Percentiles rank a stretch among this genome's conserved stretches.
These are phyloP conservation scores for Ophiostoma fasciatum DNA, from an alignment of 2,329 filamentous ascomycete genomes.

Conservation along the genomic window DNA sequence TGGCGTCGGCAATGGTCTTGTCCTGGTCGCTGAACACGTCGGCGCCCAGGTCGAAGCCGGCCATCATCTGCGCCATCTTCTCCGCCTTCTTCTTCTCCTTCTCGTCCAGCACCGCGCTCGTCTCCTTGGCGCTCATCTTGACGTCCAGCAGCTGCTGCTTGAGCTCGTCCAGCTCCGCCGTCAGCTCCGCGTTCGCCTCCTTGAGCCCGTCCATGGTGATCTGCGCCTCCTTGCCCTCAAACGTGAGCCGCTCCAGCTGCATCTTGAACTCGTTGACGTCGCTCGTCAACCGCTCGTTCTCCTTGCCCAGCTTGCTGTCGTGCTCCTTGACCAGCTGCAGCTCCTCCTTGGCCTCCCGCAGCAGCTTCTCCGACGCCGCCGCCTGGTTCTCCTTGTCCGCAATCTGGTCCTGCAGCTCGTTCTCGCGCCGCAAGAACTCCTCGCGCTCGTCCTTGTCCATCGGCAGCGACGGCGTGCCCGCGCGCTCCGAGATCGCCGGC, in stretches of 20 bases:
- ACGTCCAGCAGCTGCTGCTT: constrained; percentile 94
- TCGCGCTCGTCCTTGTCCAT: constrained; percentile 95
- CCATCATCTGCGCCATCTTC: constrained; percentile 99
- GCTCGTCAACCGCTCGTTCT: constrained; percentile 73
- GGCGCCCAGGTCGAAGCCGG: constrained; percentile 84
- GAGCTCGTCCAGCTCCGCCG: constrained; percentile 78
- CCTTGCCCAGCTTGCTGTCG: constrained; percentile 66
- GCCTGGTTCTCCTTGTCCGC: constrained; percentile 82
- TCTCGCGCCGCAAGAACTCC: constrained; percentile 87
- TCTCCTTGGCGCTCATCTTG: constrained; percentile 93
- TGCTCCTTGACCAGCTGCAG: constrained; percentile 74
- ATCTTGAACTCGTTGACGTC: constrained; percentile 91
- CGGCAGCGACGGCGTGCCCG: constrained; percentile 73
- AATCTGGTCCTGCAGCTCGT: constrained; percentile 92
- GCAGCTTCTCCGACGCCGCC: constrained; percentile 60
- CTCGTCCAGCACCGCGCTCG: constrained; percentile 75
- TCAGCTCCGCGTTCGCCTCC: constrained; percentile 88
- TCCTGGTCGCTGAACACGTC: constrained; percentile 94
- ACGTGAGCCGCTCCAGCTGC: constrained; percentile 88
- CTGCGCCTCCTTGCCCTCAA: constrained; percentile 89
- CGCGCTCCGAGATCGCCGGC: constrained; percentile 57
- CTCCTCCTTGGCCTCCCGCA: constrained; percentile 77
- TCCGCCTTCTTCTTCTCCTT: constrained; percentile 98
- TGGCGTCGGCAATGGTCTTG: constrained; percentile 65
- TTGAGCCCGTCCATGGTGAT: constrained; percentile 98